Percentiles rank a stretch among this genome's conserved stretches.
Conservation (phyloP, 192 early-diverging fungal species). For the Bifiguratus adelaidae region DNA sequence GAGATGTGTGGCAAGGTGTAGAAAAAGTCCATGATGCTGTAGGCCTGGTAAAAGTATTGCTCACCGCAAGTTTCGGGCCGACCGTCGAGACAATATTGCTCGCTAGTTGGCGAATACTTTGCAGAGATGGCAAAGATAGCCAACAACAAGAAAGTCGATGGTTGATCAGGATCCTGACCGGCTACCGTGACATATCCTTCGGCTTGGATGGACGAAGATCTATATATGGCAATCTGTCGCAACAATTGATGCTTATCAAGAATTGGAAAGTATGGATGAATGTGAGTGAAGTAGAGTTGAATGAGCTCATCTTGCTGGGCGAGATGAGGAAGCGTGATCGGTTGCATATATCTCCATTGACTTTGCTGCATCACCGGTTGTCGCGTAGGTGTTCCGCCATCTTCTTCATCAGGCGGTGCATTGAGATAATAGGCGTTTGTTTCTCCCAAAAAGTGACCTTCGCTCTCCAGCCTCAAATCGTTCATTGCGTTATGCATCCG, state of each 20-base stretch:
- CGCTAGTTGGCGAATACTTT: conserved; percentile 6
- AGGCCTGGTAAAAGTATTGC: conserved; percentile 39
- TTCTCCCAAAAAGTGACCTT: conserved; percentile 8
- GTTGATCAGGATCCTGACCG: neutral
- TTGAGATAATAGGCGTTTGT: conserved; percentile 1
- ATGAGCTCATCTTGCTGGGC: conserved; percentile 10
- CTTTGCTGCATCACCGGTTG: neutral
- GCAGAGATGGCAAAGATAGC: conserved; percentile 18
- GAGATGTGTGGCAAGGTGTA: conserved; percentile 41
- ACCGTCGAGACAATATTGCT: conserved; percentile 1
- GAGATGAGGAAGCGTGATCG: neutral
- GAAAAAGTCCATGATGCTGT: conserved; percentile 43
- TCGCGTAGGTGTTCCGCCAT: neutral
- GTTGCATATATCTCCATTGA: neutral
- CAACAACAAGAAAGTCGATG: conserved; percentile 11
- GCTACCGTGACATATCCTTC: too few species aligned
- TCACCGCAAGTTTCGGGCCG: conserved; percentile 11
- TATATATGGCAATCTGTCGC: conserved; percentile 1
- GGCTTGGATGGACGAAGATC: neutral
- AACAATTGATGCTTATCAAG: conserved; percentile 11
- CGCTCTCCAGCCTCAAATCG: neutral
- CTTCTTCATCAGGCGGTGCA: neutral
- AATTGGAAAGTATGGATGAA: conserved; percentile 22
- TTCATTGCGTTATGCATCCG: neutral
- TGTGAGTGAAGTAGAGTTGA: conserved; percentile 17